A percentile compares a stretch with the other conserved stretches of the same genome.
Evolutionary conservation across 768 basidiomycete species (phyloP).

Genomic region (Hygrocybe punicea): DNA sequence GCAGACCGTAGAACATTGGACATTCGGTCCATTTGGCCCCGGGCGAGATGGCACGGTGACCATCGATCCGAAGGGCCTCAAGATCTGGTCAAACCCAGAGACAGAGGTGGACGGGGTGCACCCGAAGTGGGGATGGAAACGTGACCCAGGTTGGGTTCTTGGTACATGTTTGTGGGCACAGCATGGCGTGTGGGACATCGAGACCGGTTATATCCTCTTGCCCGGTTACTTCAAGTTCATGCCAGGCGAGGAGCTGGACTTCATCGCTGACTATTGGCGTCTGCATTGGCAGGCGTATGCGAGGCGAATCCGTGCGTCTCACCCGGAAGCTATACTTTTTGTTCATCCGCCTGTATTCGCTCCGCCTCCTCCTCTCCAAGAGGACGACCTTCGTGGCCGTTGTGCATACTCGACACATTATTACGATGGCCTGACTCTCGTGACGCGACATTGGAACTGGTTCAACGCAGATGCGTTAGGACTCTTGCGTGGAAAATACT

Average conservation of each 20-base stretch:
- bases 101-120: slow-evolving; percentile 51
- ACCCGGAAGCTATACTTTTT: slow-evolving; percentile 85
- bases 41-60: slow-evolving; percentile 66
- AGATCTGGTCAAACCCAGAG: slow-evolving; percentile 68
- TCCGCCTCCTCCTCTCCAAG: slow-evolving; percentile 60
- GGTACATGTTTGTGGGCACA: slow-evolving; percentile 84
- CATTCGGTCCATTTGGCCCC: slow-evolving; percentile 79
- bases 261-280: slow-evolving; percentile 76
- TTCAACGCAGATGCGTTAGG: slow-evolving; percentile 96
- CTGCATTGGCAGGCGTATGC: slow-evolving; percentile 63
- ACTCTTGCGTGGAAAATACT: slow-evolving; percentile 80
- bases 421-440: slow-evolving; percentile 90
- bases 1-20: slow-evolving; percentile 78
- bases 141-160: slow-evolving; percentile 65
- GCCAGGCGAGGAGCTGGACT: slow-evolving; percentile 52
- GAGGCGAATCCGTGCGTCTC: slow-evolving; percentile 55
- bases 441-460: slow-evolving; percentile 92
- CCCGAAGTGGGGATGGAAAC: slow-evolving; percentile 79
- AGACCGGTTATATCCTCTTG: slow-evolving; percentile 59
- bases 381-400: slow-evolving; percentile 59
- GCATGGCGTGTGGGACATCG: slow-evolving; percentile 85
- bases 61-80: slow-evolving; percentile 79
- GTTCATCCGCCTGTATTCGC: slow-evolving; percentile 90
- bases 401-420: slow-evolving; percentile 80
- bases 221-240: slow-evolving; percentile 72